Evolutionary conservation across 352 stramenopile genomes (phyloP).

Genomic region (Phytophthora megakarya): DNA sequence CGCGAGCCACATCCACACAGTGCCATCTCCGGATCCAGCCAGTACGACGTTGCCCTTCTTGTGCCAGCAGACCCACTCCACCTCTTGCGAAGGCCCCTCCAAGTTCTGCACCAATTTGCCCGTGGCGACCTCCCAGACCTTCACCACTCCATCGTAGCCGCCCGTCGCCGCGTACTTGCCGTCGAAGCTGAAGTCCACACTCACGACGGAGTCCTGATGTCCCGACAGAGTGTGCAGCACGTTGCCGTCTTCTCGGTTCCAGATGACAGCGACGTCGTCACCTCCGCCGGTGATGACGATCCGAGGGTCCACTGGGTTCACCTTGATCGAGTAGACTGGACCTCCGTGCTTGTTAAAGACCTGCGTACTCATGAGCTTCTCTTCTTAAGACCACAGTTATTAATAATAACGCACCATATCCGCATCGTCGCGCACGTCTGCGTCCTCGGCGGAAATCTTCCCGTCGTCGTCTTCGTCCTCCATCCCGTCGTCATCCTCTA

Average conservation of each 20-base stretch:
- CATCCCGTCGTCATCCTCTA: slow-evolving; percentile 75
- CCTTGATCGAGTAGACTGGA: slow-evolving; percentile 82
- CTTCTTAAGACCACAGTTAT: background rate
- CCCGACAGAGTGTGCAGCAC: slow-evolving; percentile 80
- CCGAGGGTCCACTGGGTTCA: slow-evolving; percentile 80
- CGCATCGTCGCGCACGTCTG: slow-evolving; percentile 79
- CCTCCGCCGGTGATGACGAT: slow-evolving; percentile 86
- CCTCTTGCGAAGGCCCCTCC: slow-evolving; percentile 88
- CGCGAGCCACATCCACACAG: slow-evolving; percentile 94
- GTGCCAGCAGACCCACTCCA: slow-evolving; percentile 92
- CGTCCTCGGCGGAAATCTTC: slow-evolving; percentile 63
- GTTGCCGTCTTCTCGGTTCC: slow-evolving; percentile 82
- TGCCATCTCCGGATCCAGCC: slow-evolving; percentile 87
- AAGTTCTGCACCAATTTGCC: slow-evolving; percentile 82
- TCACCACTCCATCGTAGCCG: slow-evolving; percentile 86
- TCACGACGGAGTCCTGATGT: slow-evolving; percentile 85
- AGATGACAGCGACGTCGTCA: slow-evolving; percentile 86
- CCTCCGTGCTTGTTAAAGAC: slow-evolving; percentile 79
- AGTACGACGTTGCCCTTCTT: slow-evolving; percentile 91
- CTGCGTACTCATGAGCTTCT: slow-evolving; percentile 34
- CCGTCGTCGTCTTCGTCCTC: slow-evolving; percentile 63
- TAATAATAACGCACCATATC: slow-evolving; percentile 57
- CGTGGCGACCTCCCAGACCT: slow-evolving; percentile 89
- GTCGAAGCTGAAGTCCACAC: slow-evolving; percentile 87
- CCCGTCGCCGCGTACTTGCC: slow-evolving; percentile 87